Evolutionary conservation across 2,329 filamentous ascomycete genomes (phyloP), one percentile per base, ranked within the genome.

Genomic region (Coleophoma eucalyptorum): DNA sequence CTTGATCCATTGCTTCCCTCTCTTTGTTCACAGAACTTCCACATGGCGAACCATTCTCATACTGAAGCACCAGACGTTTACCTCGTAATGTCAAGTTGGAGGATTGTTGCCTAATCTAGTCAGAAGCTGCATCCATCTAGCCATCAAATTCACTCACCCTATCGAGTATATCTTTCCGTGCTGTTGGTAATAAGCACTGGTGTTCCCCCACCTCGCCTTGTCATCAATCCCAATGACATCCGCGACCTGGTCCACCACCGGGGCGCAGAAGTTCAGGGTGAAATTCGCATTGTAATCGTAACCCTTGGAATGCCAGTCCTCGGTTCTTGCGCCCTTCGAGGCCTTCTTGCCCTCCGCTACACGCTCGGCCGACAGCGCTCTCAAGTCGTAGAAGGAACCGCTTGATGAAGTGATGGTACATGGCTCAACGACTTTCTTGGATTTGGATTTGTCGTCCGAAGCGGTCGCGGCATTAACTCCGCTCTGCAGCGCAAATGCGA

Each of bases 221-320:
- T 83, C 76, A 3, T 21, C 15, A 38, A 92, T 67, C n/a, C 85
- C 87, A 11, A 80, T 77, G 10, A 88, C 80, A 55, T 82, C 74
- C 41, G 77, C 72, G 18, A 87, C 73, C 15, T 80, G 72, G 59
- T 87, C 81, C 15, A 91, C 78, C n/a, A 92, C 86, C 1, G 87
- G 76, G 34, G 78, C 84, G 72, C 89, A 94, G 60, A 94, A 85
- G 70, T 94, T 94, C 61, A 93, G 65, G 2, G 89, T 93, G 63
- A 94, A 94, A 72, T 93, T 93, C 56, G 83, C 43, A 44, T 60
- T 51, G 38, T 91, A 89, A 69, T 93, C 89, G 66, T 84, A 87
- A 33, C 89, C 89, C 52, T 79, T 80, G 7, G 86, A 83, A 56
- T 82, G 77, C 73, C 79, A 80, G 63, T 76, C 85, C 53, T 80